Evolutionary conservation across 2,329 filamentous ascomycete genomes (phyloP), one percentile per base, ranked within the genome.

Genomic region (Xylariaceae sp.): DNA sequence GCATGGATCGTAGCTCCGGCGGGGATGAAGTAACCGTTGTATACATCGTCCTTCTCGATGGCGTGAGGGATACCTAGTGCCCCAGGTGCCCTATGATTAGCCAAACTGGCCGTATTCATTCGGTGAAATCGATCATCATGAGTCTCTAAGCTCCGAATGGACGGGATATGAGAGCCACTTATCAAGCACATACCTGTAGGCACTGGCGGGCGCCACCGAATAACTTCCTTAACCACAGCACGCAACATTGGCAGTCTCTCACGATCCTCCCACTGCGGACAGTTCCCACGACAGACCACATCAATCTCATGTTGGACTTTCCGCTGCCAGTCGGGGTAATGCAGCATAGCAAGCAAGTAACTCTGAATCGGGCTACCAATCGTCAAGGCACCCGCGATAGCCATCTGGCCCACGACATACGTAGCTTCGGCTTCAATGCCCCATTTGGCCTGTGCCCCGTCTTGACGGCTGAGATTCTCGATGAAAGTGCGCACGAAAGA

Each of bases 161-260:
- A n/a, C n/a, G n/a, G n/a, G n/a, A n/a, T n/a, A n/a, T n/a, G n/a
- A n/a, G n/a, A n/a, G n/a, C n/a, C n/a, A n/a, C n/a, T n/a, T n/a
- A n/a, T n/a, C 14, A 3, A 38, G 22, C 11, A 48, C 65, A 29
- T 49, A 68, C 74, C 73, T 25, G 75, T 77, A 5, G 75, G 74
- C 8, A 78, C 74, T 4, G 75, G 73, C 22, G 74, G 74, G 41
- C 75, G 65, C 73, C 74, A 79, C n/a, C 77, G 67, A 17, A 78
- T 65, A 0, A 69, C 67, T 58, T 80, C 75, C 56, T 76, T 75
- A 29, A 77, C 69, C 8, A 72, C 66, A 1, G 74, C 74, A 20
- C 73, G 64, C 33, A 76, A 59, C 47, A 71, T 52, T 4, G 74
- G 74, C 35, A 77, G 48, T 21, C 65, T 65, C 34, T 72, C 68